These are phyloP conservation scores for Claviceps africana DNA, from an alignment of 2,329 filamentous ascomycete genomes.

Conservation along the genomic window DNA sequence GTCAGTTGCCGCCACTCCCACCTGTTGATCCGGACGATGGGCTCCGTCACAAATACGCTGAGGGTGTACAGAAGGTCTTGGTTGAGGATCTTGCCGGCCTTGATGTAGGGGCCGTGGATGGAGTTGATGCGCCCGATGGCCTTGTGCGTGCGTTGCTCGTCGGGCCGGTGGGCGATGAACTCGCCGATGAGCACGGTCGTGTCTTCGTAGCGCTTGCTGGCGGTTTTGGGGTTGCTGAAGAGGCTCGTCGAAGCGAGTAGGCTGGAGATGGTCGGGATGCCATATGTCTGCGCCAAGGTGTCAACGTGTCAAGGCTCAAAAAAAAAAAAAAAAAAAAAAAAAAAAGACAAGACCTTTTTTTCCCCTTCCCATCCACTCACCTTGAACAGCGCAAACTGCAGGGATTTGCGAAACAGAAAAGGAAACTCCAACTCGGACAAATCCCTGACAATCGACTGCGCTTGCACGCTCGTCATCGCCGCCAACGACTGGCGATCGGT, in stretches of 20 bases:
- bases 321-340: too few species aligned
- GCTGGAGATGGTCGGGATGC: conserved; percentile 22
- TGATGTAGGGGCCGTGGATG: conserved; percentile 23
- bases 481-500: conserved; percentile 22
- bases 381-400: conserved; percentile 27
- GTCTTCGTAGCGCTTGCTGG: conserved; percentile 22
- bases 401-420: conserved; percentile 20
- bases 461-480: conserved; percentile 29
- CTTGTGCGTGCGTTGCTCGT: conserved; percentile 18
- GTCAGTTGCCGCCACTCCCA: conserved; percentile 60
- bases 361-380: background rate
- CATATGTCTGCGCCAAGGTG: conserved; percentile 21
- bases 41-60: conserved; percentile 50
- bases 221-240: background rate
- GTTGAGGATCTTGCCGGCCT: conserved; percentile 22
- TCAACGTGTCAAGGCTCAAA: background rate
- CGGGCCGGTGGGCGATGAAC: conserved; percentile 15
- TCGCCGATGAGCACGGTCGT: conserved; percentile 19
- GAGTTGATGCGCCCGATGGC: conserved; percentile 27
- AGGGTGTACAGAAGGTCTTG: conserved; percentile 26
- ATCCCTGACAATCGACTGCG: conserved; percentile 28
- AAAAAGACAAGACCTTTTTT: too few species aligned
- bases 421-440: conserved; percentile 24
- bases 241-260: conserved; percentile 16
- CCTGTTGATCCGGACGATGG: conserved; percentile 44